Conservation (phyloP, 2,329 filamentous ascomycete genomes). For the Nannizzia gypsea region DNA sequence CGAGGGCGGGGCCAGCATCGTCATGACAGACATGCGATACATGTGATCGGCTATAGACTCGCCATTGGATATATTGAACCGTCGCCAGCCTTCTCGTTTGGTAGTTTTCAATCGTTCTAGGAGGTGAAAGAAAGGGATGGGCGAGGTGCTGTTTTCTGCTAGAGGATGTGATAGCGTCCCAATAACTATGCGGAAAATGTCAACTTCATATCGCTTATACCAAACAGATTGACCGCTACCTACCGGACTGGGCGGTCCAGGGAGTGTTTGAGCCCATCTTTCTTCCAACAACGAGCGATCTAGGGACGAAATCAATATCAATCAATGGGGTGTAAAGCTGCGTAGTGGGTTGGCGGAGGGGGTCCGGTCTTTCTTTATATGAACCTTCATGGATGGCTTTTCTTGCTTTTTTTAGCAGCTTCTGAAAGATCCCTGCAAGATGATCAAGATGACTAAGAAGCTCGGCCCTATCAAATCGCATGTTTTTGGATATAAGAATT, state of each 20-base stretch:
- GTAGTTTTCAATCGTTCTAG: slow-evolving; percentile 91
- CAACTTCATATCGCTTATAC: background rate
- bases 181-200: slow-evolving; percentile 41
- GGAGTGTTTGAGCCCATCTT: slow-evolving; percentile 6
- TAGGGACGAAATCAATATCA: background rate
- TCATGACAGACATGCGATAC: slow-evolving; percentile 98
- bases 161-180: slow-evolving; percentile 52
- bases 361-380: background rate
- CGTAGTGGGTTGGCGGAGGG: background rate
- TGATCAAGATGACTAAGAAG: background rate
- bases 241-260: slow-evolving; percentile 1
- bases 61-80: slow-evolving; percentile 63
- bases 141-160: slow-evolving; percentile 53
- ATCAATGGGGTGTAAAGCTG: background rate
- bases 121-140: slow-evolving; percentile 86
- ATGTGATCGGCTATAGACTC: slow-evolving; percentile 98
- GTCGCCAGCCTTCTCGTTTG: slow-evolving; percentile 88
- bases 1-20: slow-evolving; percentile 72
- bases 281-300: background rate
- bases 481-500: background rate
- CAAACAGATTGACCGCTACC: background rate
- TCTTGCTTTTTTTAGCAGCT: background rate
- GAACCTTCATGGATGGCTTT: background rate
- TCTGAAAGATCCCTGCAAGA: background rate
- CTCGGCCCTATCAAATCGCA: background rate